Percentiles rank a stretch among this genome's conserved stretches.
Evolutionary conservation across 192 early-diverging fungal genomes (phyloP).

Genomic region (Coemansia sp.): DNA sequence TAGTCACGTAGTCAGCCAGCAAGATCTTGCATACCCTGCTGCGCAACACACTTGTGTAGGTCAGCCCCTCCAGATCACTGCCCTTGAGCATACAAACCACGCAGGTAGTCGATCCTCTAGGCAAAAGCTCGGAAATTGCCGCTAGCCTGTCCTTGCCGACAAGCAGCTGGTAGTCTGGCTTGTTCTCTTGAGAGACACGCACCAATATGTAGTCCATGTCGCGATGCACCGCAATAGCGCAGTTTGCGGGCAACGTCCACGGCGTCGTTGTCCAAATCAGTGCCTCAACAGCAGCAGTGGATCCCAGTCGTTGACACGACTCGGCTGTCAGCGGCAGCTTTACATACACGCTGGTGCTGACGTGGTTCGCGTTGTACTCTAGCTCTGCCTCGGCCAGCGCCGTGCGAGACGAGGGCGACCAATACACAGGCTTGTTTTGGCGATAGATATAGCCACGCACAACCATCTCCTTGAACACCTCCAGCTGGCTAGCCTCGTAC

Average conservation of each 20-base stretch:
- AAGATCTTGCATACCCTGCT: constrained; percentile 55
- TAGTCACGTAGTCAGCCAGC: constrained; percentile 64
- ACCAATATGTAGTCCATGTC: constrained; percentile 62
- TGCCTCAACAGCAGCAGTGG: constrained; percentile 24
- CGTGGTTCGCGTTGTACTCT: constrained; percentile 75
- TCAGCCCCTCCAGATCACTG: constrained; percentile 53
- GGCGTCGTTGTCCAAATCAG: constrained; percentile 82
- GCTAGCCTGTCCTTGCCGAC: constrained; percentile 28
- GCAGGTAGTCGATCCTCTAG: neutral
- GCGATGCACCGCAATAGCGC: constrained; percentile 66
- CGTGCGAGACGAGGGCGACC: constrained; percentile 80
- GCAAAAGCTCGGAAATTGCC: constrained; percentile 13
- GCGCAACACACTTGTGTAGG: constrained; percentile 60
- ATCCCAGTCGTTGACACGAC: constrained; percentile 18
- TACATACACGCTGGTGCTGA: constrained; percentile 70
- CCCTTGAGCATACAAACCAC: constrained; percentile 34
- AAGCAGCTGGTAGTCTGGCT: constrained; percentile 17
- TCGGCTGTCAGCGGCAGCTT: constrained; percentile 53
- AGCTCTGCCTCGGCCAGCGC: constrained; percentile 79
- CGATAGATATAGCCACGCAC: constrained; percentile 71
- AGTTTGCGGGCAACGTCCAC: constrained; percentile 78
- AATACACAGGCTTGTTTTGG: constrained; percentile 77
- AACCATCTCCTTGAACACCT: constrained; percentile 72
- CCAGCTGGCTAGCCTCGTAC: constrained; percentile 70
- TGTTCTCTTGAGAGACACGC: neutral